Evolutionary conservation across 441 rosid genomes (phyloP).

Genomic region (Populus tomentosa): DNA sequence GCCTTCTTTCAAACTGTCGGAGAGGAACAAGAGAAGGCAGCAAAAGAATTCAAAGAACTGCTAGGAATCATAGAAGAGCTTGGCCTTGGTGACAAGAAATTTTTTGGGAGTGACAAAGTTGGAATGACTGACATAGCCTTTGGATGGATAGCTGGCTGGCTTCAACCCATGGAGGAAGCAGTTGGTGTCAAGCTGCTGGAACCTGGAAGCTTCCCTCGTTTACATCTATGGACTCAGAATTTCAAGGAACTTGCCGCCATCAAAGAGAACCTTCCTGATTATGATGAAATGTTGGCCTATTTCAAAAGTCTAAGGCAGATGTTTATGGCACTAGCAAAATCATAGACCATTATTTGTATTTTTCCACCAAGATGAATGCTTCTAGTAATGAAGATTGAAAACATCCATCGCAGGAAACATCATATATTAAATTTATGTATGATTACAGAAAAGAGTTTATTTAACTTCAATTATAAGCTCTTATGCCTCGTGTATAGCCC

Average conservation of each 20-base stretch:
- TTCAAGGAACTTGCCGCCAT: constrained; percentile 35
- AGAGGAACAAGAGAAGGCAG: constrained; percentile 35
- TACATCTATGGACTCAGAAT: constrained; percentile 34
- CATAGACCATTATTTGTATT: not conserved
- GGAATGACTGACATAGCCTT: constrained; percentile 36
- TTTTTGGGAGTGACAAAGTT: constrained; percentile 43
- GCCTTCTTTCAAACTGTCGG: constrained; percentile 27
- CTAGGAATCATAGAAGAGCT: constrained; percentile 29
- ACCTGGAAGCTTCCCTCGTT: constrained; percentile 32
- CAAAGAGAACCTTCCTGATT: constrained; percentile 31
- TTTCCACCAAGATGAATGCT: not conserved
- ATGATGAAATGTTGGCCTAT: constrained; percentile 19
- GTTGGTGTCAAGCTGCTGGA: constrained; percentile 33
- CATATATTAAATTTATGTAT: too few species aligned
- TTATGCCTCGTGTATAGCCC: not conserved
- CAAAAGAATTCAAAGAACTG: constrained; percentile 27
- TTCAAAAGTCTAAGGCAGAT: constrained; percentile 22
- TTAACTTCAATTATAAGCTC: not conserved
- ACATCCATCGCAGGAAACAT: not conserved
- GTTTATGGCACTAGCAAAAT: constrained; percentile 23
- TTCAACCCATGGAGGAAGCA: constrained; percentile 34
- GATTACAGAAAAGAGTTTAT: not conserved
- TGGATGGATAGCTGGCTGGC: constrained; percentile 45
- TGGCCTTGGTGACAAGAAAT: constrained; percentile 34
- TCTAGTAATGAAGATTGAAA: not conserved